Evolutionary conservation across 129 eudicot genomes (phyloP).

Genomic region (Solidago caesia): DNA sequence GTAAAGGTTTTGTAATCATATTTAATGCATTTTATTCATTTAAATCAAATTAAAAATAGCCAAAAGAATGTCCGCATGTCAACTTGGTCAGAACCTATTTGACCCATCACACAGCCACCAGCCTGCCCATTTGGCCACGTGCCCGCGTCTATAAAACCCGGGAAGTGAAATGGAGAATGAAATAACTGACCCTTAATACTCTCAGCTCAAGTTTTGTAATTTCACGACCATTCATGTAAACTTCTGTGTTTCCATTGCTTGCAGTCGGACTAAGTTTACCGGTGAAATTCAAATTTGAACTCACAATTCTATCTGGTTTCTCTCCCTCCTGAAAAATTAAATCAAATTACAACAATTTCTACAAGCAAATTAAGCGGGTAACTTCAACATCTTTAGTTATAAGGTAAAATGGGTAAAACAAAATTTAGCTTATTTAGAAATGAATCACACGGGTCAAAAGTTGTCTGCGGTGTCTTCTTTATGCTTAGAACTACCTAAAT

Average conservation of each 20-base stretch:
- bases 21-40: not conserved
- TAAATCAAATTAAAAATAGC: not conserved
- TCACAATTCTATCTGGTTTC: slow-evolving; percentile 85
- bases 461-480: not conserved
- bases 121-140: not conserved
- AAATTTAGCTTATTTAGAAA: not conserved
- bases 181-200: slow-evolving; percentile 64
- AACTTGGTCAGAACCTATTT: not conserved
- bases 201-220: slow-evolving; percentile 81
- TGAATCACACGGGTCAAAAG: not conserved
- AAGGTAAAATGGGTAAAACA: not conserved
- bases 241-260: slow-evolving; percentile 92
- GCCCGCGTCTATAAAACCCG: not conserved
- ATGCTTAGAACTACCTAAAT: not conserved
- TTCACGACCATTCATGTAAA: slow-evolving; percentile 92
- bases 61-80: not conserved
- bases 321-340: slow-evolving; percentile 75
- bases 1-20: not conserved
- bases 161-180: not conserved
- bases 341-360: slow-evolving; percentile 25
- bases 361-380: not conserved
- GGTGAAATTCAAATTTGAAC: slow-evolving; percentile 87
- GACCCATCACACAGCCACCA: slow-evolving; percentile 12
- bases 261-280: slow-evolving; percentile 93
- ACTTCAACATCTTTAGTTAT: not conserved